Conservation (phyloP, 2,329 filamentous ascomycete species). For the Arthroderma sp. region DNA sequence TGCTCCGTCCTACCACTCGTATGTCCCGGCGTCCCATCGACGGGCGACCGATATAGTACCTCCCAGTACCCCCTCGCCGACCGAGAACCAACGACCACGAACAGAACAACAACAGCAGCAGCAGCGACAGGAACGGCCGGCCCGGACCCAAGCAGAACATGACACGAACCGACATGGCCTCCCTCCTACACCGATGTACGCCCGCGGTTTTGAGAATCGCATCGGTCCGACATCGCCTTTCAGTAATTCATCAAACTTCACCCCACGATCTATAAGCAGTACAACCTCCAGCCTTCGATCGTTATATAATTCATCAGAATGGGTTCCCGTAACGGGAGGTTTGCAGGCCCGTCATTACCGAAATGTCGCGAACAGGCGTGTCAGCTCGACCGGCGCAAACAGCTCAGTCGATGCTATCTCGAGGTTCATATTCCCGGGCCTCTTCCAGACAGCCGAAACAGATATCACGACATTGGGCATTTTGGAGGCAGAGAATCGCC, state of each 20-base stretch:
- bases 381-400: slow-evolving; percentile 30
- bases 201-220: slow-evolving; percentile 34
- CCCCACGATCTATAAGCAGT: background rate
- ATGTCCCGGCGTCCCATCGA: slow-evolving; percentile 10
- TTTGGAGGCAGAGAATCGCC: background rate
- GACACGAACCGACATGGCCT: slow-evolving; percentile 8
- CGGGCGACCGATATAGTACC: slow-evolving; percentile 9
- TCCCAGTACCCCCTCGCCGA: background rate
- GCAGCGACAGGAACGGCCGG: slow-evolving; percentile 27
- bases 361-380: slow-evolving; percentile 52
- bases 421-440: slow-evolving; percentile 12
- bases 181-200: slow-evolving; percentile 30
- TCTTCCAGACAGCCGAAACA: slow-evolving; percentile 23
- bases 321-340: slow-evolving; percentile 45
- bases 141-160: background rate
- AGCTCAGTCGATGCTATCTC: slow-evolving; percentile 16
- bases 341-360: slow-evolving; percentile 51
- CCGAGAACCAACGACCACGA: slow-evolving; percentile 11
- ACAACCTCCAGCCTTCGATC: slow-evolving; percentile 28
- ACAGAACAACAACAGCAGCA: background rate
- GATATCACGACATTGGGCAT: background rate
- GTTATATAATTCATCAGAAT: slow-evolving; percentile 47
- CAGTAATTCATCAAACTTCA: slow-evolving; percentile 5
- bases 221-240: slow-evolving; percentile 11
- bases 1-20: slow-evolving; percentile 51